Conservation (phyloP, 2,329 filamentous ascomycete species). For the Cladophialophora yegresii region DNA sequence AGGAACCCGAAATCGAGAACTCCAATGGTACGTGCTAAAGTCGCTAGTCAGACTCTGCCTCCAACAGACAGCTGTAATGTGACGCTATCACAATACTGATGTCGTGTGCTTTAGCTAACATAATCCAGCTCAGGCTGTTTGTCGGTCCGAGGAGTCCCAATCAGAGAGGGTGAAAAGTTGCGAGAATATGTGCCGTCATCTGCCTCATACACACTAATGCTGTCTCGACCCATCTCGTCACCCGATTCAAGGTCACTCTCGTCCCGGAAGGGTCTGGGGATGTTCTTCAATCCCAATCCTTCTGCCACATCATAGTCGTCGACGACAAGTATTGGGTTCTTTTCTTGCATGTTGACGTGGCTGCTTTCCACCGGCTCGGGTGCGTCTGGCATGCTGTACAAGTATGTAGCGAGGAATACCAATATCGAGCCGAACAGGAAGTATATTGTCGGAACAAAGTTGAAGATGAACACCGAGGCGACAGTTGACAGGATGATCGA, state of each 20-base stretch:
- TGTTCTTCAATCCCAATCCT: background rate
- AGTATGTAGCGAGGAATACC: slow-evolving; percentile 78
- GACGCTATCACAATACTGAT: no score
- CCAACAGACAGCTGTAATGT: no score
- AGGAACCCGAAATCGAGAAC: background rate
- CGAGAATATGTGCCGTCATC: slow-evolving; percentile 29
- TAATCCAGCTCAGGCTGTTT: slow-evolving; percentile 27
- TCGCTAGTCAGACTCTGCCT: background rate
- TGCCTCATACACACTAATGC: slow-evolving; percentile 17
- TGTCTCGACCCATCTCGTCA: slow-evolving; percentile 31
- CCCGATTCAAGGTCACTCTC: slow-evolving; percentile 38
- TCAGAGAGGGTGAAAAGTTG: slow-evolving; percentile 30
- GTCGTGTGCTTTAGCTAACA: slow-evolving; percentile 4
- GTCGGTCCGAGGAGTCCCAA: slow-evolving; percentile 17
- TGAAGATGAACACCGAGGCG: slow-evolving; percentile 81
- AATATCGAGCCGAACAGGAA: slow-evolving; percentile 77
- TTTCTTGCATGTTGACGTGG: slow-evolving; percentile 20
- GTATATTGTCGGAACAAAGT: slow-evolving; percentile 62
- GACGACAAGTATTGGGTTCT: slow-evolving; percentile 24
- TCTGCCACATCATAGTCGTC: slow-evolving; percentile 27
- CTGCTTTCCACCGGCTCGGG: slow-evolving; percentile 17
- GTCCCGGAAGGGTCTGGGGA: slow-evolving; percentile 23
- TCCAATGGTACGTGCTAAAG: background rate
- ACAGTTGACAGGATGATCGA: slow-evolving; percentile 85
- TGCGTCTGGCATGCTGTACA: slow-evolving; percentile 65